Conservation (phyloP, 78 protist species). For the Neovahlkampfia damariscottae region DNA sequence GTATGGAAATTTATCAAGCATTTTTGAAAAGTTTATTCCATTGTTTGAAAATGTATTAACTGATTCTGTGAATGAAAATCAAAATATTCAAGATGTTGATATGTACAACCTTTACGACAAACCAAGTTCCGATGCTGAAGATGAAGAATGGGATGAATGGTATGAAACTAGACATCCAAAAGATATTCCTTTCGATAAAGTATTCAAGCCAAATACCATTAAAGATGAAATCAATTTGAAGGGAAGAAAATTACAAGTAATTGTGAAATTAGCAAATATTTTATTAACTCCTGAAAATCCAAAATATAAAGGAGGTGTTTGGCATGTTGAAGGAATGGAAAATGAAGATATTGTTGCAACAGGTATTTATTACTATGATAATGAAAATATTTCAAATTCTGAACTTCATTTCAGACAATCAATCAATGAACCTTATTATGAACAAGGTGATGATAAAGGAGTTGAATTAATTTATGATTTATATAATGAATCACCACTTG, state of each 20-base stretch:
- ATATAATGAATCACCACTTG: background rate
- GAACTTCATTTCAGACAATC: conserved; percentile 11
- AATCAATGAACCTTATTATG: background rate
- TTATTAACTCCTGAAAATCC: conserved; percentile 19
- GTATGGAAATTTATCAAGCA: conserved; percentile 3
- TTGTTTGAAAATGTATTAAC: conserved; percentile 15
- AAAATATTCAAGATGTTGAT: too few relatives aligned
- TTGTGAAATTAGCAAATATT: conserved; percentile 33
- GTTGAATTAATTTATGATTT: background rate
- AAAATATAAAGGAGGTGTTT: conserved; percentile 21
- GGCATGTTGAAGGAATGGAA: conserved; percentile 42
- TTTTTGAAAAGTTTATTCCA: conserved; percentile 20
- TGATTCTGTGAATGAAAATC: too few relatives aligned
- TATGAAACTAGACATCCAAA: too few relatives aligned
- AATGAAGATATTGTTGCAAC: conserved; percentile 27
- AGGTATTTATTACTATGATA: conserved; percentile 28
- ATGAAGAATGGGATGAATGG: too few relatives aligned
- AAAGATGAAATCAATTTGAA: too few relatives aligned
- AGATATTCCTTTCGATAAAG: too few relatives aligned
- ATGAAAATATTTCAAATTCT: background rate
- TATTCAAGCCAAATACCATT: too few relatives aligned
- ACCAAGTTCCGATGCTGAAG: too few relatives aligned
- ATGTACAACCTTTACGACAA: too few relatives aligned
- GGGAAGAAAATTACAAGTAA: conserved; percentile 15
- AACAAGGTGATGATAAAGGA: background rate